phyloP scores from a whole-genome alignment of 768 basidiomycete species.

The Boletales sp. region DNA sequence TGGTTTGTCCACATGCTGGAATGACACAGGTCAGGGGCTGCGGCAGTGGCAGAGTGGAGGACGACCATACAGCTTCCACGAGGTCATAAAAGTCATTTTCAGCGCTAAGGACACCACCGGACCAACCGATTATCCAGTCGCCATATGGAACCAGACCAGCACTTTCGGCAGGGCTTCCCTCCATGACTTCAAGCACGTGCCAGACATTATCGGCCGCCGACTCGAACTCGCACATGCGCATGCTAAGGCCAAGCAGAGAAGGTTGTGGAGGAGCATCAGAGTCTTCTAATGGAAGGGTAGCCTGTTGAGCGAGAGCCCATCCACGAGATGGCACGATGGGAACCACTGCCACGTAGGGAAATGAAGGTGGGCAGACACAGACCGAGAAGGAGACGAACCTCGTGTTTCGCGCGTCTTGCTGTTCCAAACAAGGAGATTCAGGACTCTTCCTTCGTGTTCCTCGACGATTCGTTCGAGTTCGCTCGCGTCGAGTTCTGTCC shows the following conservation, averaged over 20 bases:
- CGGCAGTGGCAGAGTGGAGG: neutral
- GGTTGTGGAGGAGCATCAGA: constrained; percentile 56
- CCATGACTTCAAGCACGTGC: constrained; percentile 96
- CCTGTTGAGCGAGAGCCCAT: constrained; percentile 61
- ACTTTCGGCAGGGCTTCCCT: constrained; percentile 94
- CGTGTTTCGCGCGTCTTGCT: constrained; percentile 71
- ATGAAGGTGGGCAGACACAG: neutral
- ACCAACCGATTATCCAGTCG: constrained; percentile 84
- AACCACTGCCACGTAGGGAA: constrained; percentile 54
- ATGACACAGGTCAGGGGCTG: constrained; percentile 4
- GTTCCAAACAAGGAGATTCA: constrained; percentile 81
- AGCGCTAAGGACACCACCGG: constrained; percentile 84
- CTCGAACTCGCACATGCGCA: constrained; percentile 91
- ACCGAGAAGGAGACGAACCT: constrained; percentile 41
- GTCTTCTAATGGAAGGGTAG: constrained; percentile 35
- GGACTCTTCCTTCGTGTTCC: constrained; percentile 63
- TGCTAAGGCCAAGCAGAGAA: constrained; percentile 88
- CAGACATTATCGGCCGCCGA: constrained; percentile 90
- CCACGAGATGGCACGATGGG: constrained; percentile 78
- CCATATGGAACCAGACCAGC: constrained; percentile 93
- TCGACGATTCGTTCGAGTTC: constrained; percentile 82
- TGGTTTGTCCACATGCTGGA: constrained; percentile 89
- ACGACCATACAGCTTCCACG: constrained; percentile 76
- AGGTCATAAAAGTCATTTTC: constrained; percentile 97
- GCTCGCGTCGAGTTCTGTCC: constrained; percentile 58